A percentile compares a stretch with the other conserved stretches of the same genome.
Conservation (phyloP, 2,329 filamentous ascomycete genomes). For the Botrytis aclada region DNA sequence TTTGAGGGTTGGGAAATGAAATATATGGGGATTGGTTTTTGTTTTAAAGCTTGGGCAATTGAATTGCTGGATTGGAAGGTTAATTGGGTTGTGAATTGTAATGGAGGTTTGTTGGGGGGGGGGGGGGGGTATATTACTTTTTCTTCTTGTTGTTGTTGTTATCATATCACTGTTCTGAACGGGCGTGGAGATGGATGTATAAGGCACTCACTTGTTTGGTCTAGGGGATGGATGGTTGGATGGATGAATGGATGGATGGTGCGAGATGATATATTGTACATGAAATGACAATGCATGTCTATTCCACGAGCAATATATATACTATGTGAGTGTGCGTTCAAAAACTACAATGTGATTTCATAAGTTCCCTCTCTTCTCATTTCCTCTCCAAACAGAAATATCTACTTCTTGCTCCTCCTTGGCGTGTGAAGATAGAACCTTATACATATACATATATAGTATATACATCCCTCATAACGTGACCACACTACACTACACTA, state of each 20-base stretch:
- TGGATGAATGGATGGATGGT: no score
- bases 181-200: neutral
- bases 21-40: neutral
- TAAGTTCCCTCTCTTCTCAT: neutral
- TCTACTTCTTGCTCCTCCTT: neutral
- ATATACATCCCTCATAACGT: neutral
- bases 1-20: neutral
- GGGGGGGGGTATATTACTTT: no score
- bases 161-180: neutral
- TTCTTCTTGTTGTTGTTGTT: neutral
- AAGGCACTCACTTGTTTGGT: neutral
- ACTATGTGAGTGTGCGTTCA: neutral
- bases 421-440: neutral
- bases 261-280: neutral
- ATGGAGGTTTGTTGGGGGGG: no score
- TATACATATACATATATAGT: neutral
- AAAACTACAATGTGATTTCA: neutral
- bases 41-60: neutral
- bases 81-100: neutral
- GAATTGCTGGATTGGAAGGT: neutral
- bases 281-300: neutral
- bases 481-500: neutral
- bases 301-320: neutral
- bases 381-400: neutral
- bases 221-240: neutral